phyloP scores from a whole-genome alignment of 2,329 filamentous ascomycete genomes.

The Pseudopithomyces chartarum region DNA sequence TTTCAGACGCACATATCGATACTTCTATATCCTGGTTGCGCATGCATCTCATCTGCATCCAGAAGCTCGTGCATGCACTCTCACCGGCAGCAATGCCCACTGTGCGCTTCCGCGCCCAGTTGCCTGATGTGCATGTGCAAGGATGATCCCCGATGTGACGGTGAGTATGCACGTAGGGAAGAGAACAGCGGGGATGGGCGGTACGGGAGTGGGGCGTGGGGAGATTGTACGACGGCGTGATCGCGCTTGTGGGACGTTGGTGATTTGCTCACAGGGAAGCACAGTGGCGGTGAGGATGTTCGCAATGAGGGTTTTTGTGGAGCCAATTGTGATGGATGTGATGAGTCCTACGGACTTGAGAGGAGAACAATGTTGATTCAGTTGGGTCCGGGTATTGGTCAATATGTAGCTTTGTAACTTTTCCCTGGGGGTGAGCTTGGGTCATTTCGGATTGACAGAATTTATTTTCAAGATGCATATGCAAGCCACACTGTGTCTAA shows the following conservation, averaged over 20 bases:
- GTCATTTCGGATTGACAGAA: neutral
- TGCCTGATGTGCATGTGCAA: constrained; percentile 1
- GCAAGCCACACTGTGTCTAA: neutral
- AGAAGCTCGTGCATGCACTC: neutral
- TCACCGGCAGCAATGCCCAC: neutral
- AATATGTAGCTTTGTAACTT: neutral
- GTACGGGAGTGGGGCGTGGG: constrained; percentile 1
- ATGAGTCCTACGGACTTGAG: neutral
- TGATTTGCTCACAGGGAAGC: neutral
- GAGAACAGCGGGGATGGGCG: neutral
- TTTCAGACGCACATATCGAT: constrained; percentile 6
- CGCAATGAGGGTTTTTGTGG: neutral
- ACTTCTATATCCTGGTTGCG: neutral
- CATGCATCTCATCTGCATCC: neutral
- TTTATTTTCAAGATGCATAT: neutral
- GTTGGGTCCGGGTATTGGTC: neutral
- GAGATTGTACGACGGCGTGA: constrained; percentile 2
- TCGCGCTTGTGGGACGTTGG: neutral
- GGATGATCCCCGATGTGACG: constrained; percentile 3
- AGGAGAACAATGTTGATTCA: neutral
- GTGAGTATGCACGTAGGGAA: neutral
- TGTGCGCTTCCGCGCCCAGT: neutral
- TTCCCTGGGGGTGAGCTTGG: neutral
- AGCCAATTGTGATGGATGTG: neutral
- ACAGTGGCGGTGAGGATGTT: neutral